Evolutionary conservation across 2,329 filamentous ascomycete species (phyloP), one percentile per base, ranked within the genome.

Genomic region (Pseudogymnoascus sp.): DNA sequence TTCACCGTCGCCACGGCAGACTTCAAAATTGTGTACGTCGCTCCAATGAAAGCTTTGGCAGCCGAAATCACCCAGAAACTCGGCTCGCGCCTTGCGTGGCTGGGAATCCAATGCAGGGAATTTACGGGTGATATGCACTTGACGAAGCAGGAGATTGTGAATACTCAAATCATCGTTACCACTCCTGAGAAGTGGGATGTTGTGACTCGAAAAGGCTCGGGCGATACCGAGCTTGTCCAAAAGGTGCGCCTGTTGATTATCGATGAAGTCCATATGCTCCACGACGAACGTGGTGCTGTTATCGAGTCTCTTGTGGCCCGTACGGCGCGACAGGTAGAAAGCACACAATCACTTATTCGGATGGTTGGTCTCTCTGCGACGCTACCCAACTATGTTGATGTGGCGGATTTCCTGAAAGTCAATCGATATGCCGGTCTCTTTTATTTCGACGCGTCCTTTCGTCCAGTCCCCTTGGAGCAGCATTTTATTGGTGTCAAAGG

Each of bases 171-270:
- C 67, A 96, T 99, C 63, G 94, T 99, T 58, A 99, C 95, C 0
- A 99, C 94, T 0, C 94, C 94, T 36, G 94, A 99, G 76, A 99
- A 99, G 75, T 99, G 95, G 95, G 94, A 99, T 73, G 94, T 99
- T 0, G 90, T 99, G 4, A 99, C 94, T 2, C 84, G 94, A 64
- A 99, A 97, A 75, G 95, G 93, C 61, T 97, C 92, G 1, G 94
- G 95, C 14, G 94, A 99, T 71, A 97, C 94, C 0, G 94, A 97
- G 72, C 83, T 99, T 2, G 95, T 99, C 12, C 94, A 99, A 70
- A 99, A 99, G 73, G 94, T 99, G 22, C 86, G 93, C 9, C 80
- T 99, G 1, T 82, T 99, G 63, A 97, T 99, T 69, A 97, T 99
- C 65, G 94, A 99, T 74, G 94, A 99, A 76, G 94, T 99, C 1